Percentiles rank a stretch among this genome's conserved stretches.
Conservation (phyloP, 2,329 filamentous ascomycete species). For the Gremmenia infestans region DNA sequence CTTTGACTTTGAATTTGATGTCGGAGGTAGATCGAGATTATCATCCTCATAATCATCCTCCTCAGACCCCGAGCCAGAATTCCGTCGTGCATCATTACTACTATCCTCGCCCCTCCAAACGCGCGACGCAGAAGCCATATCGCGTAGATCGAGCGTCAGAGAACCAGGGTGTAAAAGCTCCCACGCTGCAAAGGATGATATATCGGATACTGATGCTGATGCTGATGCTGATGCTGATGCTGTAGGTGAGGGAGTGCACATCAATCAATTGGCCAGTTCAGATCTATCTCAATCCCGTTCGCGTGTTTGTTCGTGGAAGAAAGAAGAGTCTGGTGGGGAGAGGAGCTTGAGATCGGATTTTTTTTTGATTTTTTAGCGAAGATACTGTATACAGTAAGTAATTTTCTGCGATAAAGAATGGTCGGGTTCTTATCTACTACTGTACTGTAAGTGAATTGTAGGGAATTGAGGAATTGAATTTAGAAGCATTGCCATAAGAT, state of each 20-base stretch:
- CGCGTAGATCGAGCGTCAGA: conserved; percentile 3
- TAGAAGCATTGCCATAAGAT: not conserved
- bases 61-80: not conserved
- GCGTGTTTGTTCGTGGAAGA: not conserved
- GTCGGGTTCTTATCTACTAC: not conserved
- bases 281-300: not conserved
- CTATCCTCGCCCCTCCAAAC: conserved; percentile 15
- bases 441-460: not conserved
- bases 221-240: not conserved
- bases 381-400: not conserved
- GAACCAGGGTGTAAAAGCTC: conserved; percentile 10
- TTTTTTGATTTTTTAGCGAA: not conserved
- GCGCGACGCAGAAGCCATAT: conserved; percentile 9
- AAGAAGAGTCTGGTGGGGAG: not conserved
- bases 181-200: conserved; percentile 19
- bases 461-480: not conserved
- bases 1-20: no score
- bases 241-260: not conserved
- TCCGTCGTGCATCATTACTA: conserved; percentile 18
- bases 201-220: conserved; percentile 8
- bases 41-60: not conserved
- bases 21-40: not conserved
- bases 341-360: not conserved
- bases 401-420: not conserved
- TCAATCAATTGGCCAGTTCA: not conserved